These are phyloP conservation scores for Pyrus bretschneideri DNA, from an alignment of 306 rosid species.

Conservation along the genomic window DNA sequence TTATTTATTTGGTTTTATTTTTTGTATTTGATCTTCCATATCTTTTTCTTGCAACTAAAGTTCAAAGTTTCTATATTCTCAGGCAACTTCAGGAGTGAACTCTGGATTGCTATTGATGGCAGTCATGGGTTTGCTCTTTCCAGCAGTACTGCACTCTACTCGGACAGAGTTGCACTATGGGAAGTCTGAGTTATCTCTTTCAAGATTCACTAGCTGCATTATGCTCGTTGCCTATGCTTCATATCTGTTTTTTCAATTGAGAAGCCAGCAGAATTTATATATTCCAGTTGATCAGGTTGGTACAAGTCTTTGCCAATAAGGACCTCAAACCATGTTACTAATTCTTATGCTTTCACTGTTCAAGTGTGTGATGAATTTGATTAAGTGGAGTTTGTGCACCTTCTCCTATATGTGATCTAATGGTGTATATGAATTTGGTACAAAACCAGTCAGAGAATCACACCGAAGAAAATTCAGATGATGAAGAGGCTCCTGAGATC, in stretches of 20 bases:
- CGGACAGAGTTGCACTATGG: slow-evolving; percentile 41
- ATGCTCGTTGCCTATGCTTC: slow-evolving; percentile 61
- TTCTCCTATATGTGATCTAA: not conserved
- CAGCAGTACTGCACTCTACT: slow-evolving; percentile 50
- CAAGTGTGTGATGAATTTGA: not conserved
- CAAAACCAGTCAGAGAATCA: slow-evolving; percentile 44
- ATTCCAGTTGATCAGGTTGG: slow-evolving; percentile 42
- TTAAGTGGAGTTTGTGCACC: not conserved
- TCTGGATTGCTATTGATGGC: slow-evolving; percentile 53
- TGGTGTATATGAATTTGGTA: not conserved
- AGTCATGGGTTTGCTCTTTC: slow-evolving; percentile 62
- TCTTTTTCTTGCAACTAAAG: not conserved
- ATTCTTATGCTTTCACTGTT: not conserved
- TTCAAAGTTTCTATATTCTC: not conserved
- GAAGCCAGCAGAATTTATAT: slow-evolving; percentile 29
- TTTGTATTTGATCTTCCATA: not conserved
- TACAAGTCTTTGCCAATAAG: not conserved
- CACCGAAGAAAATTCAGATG: slow-evolving; percentile 24
- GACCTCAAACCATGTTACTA: not conserved
- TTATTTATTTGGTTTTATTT: not conserved
- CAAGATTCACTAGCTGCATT: slow-evolving; percentile 70
- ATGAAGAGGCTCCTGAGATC: slow-evolving; percentile 59
- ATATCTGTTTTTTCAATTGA: slow-evolving; percentile 49
- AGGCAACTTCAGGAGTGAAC: slow-evolving; percentile 33
- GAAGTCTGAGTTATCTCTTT: slow-evolving; percentile 52